Conservation (phyloP, 306 rosid genomes). For the Prinsepia uniflora region DNA sequence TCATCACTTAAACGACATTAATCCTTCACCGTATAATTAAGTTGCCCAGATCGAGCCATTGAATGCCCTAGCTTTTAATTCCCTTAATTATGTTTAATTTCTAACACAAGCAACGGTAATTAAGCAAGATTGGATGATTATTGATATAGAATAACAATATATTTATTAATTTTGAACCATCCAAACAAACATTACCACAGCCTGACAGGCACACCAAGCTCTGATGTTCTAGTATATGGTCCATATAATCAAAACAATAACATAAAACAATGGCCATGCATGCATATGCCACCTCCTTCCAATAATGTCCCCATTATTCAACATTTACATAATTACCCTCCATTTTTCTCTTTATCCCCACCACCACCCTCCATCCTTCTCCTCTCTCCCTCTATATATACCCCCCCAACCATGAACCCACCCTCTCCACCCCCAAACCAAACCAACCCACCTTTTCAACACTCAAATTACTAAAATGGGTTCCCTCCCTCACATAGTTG, state of each 20-base stretch:
- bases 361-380: not conserved
- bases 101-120: not conserved
- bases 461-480: constrained; percentile 38
- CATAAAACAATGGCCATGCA: constrained; percentile 33
- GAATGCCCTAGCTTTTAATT: not conserved
- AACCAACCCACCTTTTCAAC: not conserved
- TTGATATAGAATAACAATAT: not conserved
- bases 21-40: no score
- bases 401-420: constrained; percentile 3
- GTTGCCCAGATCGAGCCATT: no score
- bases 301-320: constrained; percentile 12
- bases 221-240: constrained; percentile 21
- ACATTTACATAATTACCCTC: constrained; percentile 27
- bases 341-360: constrained; percentile 13
- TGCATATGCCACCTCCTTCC: constrained; percentile 28
- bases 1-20: no score
- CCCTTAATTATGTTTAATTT: no score
- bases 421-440: not conserved
- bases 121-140: not conserved
- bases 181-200: constrained; percentile 6
- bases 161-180: constrained; percentile 12
- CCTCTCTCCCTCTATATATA: constrained; percentile 11
- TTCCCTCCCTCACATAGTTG: constrained; percentile 65
- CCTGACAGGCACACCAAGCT: constrained; percentile 32
- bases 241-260: constrained; percentile 19